Conservation (phyloP, 2,329 filamentous ascomycete species). For the Alternaria novae-zelandiae region DNA sequence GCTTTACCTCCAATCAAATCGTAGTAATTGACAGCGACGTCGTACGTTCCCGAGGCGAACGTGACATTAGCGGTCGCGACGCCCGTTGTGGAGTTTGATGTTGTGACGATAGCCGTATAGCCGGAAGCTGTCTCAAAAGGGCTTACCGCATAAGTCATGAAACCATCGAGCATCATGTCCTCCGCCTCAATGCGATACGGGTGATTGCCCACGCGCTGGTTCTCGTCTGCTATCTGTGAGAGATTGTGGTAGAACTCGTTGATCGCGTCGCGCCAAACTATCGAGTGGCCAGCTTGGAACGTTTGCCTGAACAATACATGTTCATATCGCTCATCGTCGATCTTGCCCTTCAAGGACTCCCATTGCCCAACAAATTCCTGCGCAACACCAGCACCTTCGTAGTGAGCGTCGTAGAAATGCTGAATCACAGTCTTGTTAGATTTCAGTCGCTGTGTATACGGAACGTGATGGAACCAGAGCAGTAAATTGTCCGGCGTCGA, state of each 20-base stretch:
- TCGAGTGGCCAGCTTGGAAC: constrained; percentile 72
- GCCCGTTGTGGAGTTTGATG: constrained; percentile 58
- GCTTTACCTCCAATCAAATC: constrained; percentile 66
- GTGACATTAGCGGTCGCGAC: constrained; percentile 56
- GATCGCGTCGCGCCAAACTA: constrained; percentile 74
- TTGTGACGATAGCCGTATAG: constrained; percentile 62
- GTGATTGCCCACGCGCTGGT: constrained; percentile 64
- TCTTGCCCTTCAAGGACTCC: constrained; percentile 60
- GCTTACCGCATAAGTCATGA: constrained; percentile 59
- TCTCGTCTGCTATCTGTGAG: constrained; percentile 65
- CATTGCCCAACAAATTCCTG: constrained; percentile 64
- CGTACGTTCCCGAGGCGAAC: constrained; percentile 63
- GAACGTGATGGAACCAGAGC: constrained; percentile 77
- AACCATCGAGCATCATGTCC: constrained; percentile 66
- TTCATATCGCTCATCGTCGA: constrained; percentile 67
- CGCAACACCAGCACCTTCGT: constrained; percentile 64
- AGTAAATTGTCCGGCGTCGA: constrained; percentile 72
- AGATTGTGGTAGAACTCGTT: constrained; percentile 68
- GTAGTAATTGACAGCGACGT: constrained; percentile 71
- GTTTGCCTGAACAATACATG: constrained; percentile 64
- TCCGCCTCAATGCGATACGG: constrained; percentile 74
- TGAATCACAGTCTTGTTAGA: constrained; percentile 72
- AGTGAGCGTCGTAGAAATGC: constrained; percentile 70
- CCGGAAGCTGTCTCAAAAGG: constrained; percentile 68
- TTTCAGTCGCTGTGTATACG: constrained; percentile 67